phyloP scores from a whole-genome alignment of 208 protist genomes.

The Leishmania turanica region DNA sequence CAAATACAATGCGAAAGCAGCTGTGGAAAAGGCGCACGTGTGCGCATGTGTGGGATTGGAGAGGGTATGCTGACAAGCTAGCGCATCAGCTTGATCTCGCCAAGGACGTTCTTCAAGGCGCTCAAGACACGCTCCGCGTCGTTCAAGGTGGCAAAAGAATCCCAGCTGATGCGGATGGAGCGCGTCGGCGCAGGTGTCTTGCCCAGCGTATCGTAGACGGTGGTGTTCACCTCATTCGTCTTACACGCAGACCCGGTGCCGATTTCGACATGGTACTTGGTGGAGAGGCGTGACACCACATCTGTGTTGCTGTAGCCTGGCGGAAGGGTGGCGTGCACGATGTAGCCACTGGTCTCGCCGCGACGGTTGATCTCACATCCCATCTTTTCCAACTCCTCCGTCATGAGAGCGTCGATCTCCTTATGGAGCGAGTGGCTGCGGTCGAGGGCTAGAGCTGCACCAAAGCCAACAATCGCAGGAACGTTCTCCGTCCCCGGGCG shows the following conservation, averaged over 20 bases:
- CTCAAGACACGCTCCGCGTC: constrained; percentile 59
- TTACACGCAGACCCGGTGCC: constrained; percentile 85
- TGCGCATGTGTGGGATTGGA: background rate
- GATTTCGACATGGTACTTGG: constrained; percentile 74
- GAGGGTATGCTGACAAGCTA: constrained; percentile 4
- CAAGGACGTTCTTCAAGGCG: constrained; percentile 51
- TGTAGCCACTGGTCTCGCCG: constrained; percentile 77
- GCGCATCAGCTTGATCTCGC: constrained; percentile 35
- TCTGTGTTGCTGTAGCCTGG: constrained; percentile 72
- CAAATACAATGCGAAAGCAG: constrained; percentile 3
- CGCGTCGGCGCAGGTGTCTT: constrained; percentile 55
- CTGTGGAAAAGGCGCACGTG: background rate
- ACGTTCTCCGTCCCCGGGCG: constrained; percentile 87
- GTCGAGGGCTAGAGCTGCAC: constrained; percentile 60
- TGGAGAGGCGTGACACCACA: constrained; percentile 71
- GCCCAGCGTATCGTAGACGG: constrained; percentile 81
- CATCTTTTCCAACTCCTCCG: constrained; percentile 56
- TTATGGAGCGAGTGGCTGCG: constrained; percentile 59
- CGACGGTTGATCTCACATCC: constrained; percentile 81
- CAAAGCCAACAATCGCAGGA: constrained; percentile 77
- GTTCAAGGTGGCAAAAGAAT: constrained; percentile 63
- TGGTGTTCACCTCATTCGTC: constrained; percentile 67
- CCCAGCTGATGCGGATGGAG: constrained; percentile 78
- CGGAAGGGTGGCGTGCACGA: constrained; percentile 82
- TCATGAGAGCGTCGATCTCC: constrained; percentile 62